A percentile compares a stretch with the other conserved stretches of the same genome.
Evolutionary conservation across 2,329 filamentous ascomycete species (phyloP).

Genomic region (Fusarium sp.): DNA sequence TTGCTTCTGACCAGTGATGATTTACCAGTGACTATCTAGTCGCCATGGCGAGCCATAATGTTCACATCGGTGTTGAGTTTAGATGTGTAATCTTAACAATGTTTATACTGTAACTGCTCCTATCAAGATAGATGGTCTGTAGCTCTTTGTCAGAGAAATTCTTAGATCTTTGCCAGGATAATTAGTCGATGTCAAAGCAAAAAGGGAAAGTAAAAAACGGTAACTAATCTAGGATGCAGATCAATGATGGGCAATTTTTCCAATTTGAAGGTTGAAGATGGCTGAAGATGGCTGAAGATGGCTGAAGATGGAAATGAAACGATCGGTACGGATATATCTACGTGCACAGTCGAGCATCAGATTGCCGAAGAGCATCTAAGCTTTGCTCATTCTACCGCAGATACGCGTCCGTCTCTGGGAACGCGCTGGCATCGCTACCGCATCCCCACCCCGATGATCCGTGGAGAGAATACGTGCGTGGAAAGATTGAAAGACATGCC

Average conservation of each 20-base stretch:
- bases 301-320: background rate
- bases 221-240: constrained; percentile 24
- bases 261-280: background rate
- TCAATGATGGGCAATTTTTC: constrained; percentile 22
- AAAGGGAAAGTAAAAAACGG: background rate
- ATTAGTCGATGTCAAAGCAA: constrained; percentile 5
- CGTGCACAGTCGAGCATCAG: constrained; percentile 23
- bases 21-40: background rate
- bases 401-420: constrained; percentile 7
- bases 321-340: background rate
- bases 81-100: background rate
- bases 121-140: background rate
- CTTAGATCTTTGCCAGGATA: background rate
- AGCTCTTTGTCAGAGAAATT: background rate
- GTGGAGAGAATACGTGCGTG: constrained; percentile 7
- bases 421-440: constrained; percentile 2
- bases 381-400: constrained; percentile 10
- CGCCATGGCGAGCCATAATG: background rate
- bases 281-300: too few species aligned
- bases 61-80: background rate
- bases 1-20: background rate
- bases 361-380: constrained; percentile 22
- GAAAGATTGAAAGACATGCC: constrained; percentile 18
- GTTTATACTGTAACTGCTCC: background rate
- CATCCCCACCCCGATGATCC: constrained; percentile 36